Conservation (phyloP, 2,329 filamentous ascomycete species). For the Dactylellina haptotyla region DNA sequence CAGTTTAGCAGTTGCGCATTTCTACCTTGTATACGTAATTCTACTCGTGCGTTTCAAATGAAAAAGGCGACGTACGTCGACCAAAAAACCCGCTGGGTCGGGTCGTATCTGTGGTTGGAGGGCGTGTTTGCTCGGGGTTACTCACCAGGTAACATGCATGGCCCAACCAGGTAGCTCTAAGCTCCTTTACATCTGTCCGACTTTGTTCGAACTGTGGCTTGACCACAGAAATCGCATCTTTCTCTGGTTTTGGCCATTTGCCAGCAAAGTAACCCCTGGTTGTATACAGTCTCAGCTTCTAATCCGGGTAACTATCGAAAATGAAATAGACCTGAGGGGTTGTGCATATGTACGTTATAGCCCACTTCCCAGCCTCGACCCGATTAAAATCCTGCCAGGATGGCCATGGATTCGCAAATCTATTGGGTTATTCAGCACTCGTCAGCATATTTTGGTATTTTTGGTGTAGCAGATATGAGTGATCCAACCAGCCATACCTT, state of each 20-base stretch:
- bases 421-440: neutral
- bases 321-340: neutral
- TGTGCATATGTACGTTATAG: conserved; percentile 29
- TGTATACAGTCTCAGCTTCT: conserved; percentile 29
- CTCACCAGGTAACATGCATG: conserved; percentile 78
- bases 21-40: neutral
- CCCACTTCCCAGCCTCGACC: conserved; percentile 27
- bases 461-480: neutral
- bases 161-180: conserved; percentile 92
- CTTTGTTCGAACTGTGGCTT: conserved; percentile 50
- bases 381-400: conserved; percentile 38
- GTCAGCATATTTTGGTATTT: conserved; percentile 2
- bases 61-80: too few species aligned
- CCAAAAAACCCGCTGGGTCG: too few species aligned
- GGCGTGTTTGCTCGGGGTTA: conserved; percentile 5
- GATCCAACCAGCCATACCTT: conserved; percentile 19
- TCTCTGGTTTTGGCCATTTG: conserved; percentile 31
- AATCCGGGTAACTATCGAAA: neutral
- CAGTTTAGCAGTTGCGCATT: conserved; percentile 42
- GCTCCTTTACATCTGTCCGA: conserved; percentile 61
- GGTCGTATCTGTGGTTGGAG: neutral
- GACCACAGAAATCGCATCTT: conserved; percentile 28
- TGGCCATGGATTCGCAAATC: conserved; percentile 51
- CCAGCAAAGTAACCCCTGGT: conserved; percentile 27
- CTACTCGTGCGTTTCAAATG: neutral